Evolutionary conservation across 441 rosid species (phyloP), one percentile per base, ranked within the genome.

Genomic region (Kokia cookei): DNA sequence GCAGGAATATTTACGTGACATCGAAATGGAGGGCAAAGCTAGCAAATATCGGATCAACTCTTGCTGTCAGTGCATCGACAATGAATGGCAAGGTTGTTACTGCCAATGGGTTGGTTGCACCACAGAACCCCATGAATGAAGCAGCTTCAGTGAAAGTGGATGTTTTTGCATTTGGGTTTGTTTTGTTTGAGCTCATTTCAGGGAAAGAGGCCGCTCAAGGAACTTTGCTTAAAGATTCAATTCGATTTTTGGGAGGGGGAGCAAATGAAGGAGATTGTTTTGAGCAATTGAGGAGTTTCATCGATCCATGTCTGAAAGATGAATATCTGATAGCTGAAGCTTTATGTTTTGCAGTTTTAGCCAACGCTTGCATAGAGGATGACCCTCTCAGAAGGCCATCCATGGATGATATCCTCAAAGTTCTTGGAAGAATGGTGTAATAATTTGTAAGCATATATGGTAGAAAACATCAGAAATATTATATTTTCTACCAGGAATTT

Each of bases 381-480:
- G 91, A 88, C 48, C 92, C 91, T 75, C 61, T 72, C 55, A 86
- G 79, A 48, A 81, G 90, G 76, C 92, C 94, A 27, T 85, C 85
- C 2, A 85, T 80, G 80, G 84, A 85, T 74, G 90, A 88, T 57
- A 79, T 88, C 67, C 68, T 86, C 8, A 90, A 88, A 81, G 86
- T 90, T 51, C 85, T 88, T 71, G 86, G 82, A 57, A 84, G 84
- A 80, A 79, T 79, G 82, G 76, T 77, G 35, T 86, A 76, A 77
- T 15, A 32, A 32, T 5, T 32, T 32, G 37, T 32, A 32, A 32
- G 37, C 6, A 5, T 35, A 59, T 43, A 5, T 48, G 22, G 8
- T 15, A 11, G n/a, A 57, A 5, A 58, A 14, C 63, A 58, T 58
- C 10, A 24, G n/a, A 58, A 11, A 58, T 26, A 14, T 58, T 12